These are phyloP conservation scores for Suhomyces vadensis DNA, from an alignment of 805 yeast genomes.

Conservation along the genomic window DNA sequence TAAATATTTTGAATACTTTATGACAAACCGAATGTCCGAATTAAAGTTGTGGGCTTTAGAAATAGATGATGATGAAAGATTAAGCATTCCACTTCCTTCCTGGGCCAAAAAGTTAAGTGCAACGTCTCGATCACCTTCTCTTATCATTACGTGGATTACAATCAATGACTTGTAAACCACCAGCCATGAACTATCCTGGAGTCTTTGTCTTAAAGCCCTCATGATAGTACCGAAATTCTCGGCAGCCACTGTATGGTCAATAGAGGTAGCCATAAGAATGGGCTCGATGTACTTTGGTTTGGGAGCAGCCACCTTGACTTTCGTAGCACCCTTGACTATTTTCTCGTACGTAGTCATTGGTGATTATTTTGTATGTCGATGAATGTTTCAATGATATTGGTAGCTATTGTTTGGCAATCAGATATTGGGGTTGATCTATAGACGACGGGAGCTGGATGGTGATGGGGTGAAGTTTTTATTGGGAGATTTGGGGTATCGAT, in stretches of 20 bases:
- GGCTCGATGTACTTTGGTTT: slow-evolving; percentile 96
- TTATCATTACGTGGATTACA: slow-evolving; percentile 84
- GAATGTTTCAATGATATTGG: neutral
- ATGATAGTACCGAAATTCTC: slow-evolving; percentile 70
- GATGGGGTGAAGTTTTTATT: no score
- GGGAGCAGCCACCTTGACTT: slow-evolving; percentile 86
- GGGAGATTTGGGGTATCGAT: no score
- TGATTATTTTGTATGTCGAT: no score
- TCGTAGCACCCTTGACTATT: slow-evolving; percentile 62
- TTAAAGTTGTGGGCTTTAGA: slow-evolving; percentile 38
- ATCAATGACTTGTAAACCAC: slow-evolving; percentile 83
- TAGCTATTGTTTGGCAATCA: neutral
- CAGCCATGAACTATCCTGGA: slow-evolving; percentile 86
- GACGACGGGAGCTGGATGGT: no score
- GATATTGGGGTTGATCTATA: neutral
- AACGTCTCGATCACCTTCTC: slow-evolving; percentile 86
- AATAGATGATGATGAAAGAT: slow-evolving; percentile 39
- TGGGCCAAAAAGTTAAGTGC: slow-evolving; percentile 60
- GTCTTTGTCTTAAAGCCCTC: slow-evolving; percentile 58
- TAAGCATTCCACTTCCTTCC: slow-evolving; percentile 51
- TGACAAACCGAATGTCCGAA: slow-evolving; percentile 55
- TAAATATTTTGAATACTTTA: slow-evolving; percentile 73
- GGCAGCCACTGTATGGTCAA: slow-evolving; percentile 39
- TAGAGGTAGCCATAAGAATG: slow-evolving; percentile 67
- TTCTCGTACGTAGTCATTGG: slow-evolving; percentile 72